Base-by-base conservation (phyloP, 2,329 filamentous ascomycete species). In the Claviceps capensis region DNA sequence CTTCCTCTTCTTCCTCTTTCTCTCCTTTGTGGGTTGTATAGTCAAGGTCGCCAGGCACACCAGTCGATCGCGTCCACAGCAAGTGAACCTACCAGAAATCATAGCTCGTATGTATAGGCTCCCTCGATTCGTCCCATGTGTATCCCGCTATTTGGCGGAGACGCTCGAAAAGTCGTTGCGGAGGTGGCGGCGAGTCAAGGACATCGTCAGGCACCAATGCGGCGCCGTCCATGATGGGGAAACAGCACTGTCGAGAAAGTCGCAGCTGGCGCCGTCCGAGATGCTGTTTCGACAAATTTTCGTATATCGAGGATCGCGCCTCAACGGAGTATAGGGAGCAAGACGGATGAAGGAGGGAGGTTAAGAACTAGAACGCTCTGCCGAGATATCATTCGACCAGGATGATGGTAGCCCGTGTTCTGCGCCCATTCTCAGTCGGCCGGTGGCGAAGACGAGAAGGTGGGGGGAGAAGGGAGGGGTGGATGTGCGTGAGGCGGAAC, bases 61-160 rank as follows among this genome's bases (percentile, higher is more conserved):
- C 14, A 46, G 43, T 17, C 26, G 14, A 34, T 22, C 42, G 9
- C 30, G 11, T 9, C 23, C 19, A 16, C 42, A 41, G 16, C 23
- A 40, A 37, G 49, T 34, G 17, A 49, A 55, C 69, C 61, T 71
- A 82, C 88, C 90, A 97, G 71, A 90, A 89, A 66, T 94, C 88
- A 68, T 95, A 96, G 60, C 83, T 88, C 49, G 78, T 78, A 62
- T 83, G 81, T 52, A 77, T 71, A 11, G 79, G 78, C 26, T 67
- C 67, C 53, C 62, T 65, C 14, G 77, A 74, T 58, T 86, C 83
- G 66, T 89, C 84, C 86, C 86, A 90, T 6, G 77, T 80, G 64
- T 88, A 89, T 50, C 85, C 85, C 46, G 82, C 76, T 57, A 90
- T 75, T 64, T 87, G 83, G 56, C 79, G 76, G 58, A 90, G 74